These are phyloP conservation scores for Quillaja saponaria DNA, from an alignment of 306 rosid species.

Conservation along the genomic window DNA sequence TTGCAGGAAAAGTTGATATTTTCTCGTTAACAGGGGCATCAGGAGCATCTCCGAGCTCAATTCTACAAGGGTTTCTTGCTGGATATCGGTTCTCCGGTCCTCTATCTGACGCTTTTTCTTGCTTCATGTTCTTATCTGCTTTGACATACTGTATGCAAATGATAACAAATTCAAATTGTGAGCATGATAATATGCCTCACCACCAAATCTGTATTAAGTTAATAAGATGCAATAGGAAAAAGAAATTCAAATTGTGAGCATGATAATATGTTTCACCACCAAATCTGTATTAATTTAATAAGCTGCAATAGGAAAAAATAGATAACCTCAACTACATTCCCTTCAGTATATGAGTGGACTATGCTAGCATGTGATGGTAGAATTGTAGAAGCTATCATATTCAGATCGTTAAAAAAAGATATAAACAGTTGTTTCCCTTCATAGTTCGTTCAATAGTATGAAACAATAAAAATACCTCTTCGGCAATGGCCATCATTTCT, in stretches of 20 bases:
- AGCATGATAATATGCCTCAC: background rate
- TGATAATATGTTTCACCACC: background rate
- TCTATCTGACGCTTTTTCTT: slow-evolving; percentile 26
- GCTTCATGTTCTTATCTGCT: slow-evolving; percentile 41
- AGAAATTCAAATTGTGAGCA: background rate
- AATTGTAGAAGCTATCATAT: slow-evolving; percentile 19
- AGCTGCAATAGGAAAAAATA: slow-evolving; percentile 4
- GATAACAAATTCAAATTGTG: slow-evolving; percentile 4
- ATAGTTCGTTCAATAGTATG: background rate
- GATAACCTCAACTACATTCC: slow-evolving; percentile 8
- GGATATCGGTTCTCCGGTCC: slow-evolving; percentile 33
- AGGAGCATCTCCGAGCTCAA: slow-evolving; percentile 31
- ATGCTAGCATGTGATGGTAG: slow-evolving; percentile 5
- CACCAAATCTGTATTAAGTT: background rate
- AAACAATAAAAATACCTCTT: slow-evolving; percentile 58
- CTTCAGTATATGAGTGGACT: slow-evolving; percentile 13
- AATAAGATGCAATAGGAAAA: slow-evolving; percentile 2
- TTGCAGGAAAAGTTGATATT: slow-evolving; percentile 27
- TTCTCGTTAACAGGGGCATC: slow-evolving; percentile 32
- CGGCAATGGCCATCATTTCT: slow-evolving; percentile 70
- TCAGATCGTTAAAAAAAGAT: slow-evolving; percentile 18
- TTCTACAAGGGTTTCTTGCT: slow-evolving; percentile 18
- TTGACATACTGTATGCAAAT: slow-evolving; percentile 57
- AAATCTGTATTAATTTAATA: background rate
- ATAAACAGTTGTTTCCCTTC: background rate